A percentile compares a stretch with the other conserved stretches of the same genome.
These are phyloP conservation scores for Boeremia exigua DNA, from an alignment of 2,329 filamentous ascomycete species.

Conservation along the genomic window DNA sequence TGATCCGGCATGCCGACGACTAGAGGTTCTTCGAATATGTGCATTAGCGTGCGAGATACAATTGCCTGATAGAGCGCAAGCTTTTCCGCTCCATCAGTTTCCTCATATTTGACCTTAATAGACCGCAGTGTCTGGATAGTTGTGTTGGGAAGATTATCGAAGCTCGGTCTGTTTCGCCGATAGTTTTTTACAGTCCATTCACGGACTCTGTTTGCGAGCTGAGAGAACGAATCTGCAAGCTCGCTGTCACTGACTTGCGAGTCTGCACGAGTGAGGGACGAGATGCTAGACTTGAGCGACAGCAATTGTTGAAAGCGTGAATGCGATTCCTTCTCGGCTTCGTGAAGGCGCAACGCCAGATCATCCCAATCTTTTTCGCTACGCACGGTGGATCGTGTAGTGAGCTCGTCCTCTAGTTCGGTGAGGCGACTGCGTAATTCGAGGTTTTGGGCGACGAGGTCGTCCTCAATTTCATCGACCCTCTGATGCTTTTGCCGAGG, in stretches of 20 bases:
- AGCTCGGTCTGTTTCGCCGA: constrained; percentile 62
- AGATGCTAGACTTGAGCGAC: constrained; percentile 75
- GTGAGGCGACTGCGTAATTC: constrained; percentile 31
- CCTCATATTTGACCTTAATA: constrained; percentile 25
- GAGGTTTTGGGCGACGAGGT: constrained; percentile 29
- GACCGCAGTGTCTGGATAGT: constrained; percentile 23
- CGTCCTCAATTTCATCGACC: neutral
- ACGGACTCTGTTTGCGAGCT: constrained; percentile 70
- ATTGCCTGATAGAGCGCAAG: constrained; percentile 43
- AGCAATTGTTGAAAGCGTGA: constrained; percentile 65
- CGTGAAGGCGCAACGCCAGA: constrained; percentile 38
- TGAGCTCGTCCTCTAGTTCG: constrained; percentile 35
- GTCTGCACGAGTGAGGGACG: constrained; percentile 67
- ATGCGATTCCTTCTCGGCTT: constrained; percentile 63
- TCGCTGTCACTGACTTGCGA: constrained; percentile 70
- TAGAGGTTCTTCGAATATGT: constrained; percentile 35
- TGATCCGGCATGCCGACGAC: constrained; percentile 35
- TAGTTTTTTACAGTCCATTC: constrained; percentile 78
- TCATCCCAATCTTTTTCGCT: constrained; percentile 34
- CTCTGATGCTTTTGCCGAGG: neutral
- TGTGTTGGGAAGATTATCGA: constrained; percentile 24
- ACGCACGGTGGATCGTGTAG: constrained; percentile 17
- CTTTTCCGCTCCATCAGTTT: constrained; percentile 27
- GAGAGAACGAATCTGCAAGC: constrained; percentile 66
- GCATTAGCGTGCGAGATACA: constrained; percentile 33